Conservation (phyloP, 164 flowering plant genomes). For the Annona squamosa region DNA sequence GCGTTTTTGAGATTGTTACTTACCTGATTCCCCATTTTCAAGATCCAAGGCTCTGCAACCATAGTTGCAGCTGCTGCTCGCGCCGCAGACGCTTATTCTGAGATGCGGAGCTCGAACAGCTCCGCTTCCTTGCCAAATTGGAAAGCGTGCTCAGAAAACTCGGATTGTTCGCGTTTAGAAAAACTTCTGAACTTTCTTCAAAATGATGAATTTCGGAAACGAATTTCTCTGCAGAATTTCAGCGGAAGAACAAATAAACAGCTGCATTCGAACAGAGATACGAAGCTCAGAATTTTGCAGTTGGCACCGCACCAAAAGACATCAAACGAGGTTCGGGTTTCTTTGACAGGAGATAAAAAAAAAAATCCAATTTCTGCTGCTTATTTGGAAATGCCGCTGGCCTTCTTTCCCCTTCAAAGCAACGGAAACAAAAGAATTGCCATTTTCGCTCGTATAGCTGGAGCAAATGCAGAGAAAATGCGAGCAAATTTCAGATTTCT, state of each 20-base stretch:
- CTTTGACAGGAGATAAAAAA: too few relatives aligned
- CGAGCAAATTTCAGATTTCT: too few relatives aligned
- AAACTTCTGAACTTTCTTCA: too few relatives aligned
- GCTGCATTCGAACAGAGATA: too few relatives aligned
- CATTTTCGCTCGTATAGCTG: neutral
- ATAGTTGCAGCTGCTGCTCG: conserved; percentile 30
- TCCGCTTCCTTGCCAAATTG: neutral
- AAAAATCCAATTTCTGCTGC: neutral
- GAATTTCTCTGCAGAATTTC: too few relatives aligned
- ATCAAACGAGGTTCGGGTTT: too few relatives aligned
- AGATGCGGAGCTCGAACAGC: conserved; percentile 1
- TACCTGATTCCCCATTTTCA: conserved; percentile 83
- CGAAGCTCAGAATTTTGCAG: too few relatives aligned
- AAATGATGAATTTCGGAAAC: too few relatives aligned
- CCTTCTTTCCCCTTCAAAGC: neutral
- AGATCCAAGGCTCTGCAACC: conserved; percentile 89
- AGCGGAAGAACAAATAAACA: too few relatives aligned
- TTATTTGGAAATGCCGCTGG: neutral
- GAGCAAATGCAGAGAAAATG: neutral
- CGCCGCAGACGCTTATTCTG: neutral
- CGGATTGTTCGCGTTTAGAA: too few relatives aligned
- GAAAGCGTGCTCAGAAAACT: too few relatives aligned
- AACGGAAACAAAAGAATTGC: neutral
- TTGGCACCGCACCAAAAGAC: too few relatives aligned
- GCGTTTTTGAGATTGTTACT: conserved; percentile 76